These are phyloP conservation scores for Acacia pycnantha DNA, from an alignment of 331 rosid species.

Conservation along the genomic window DNA sequence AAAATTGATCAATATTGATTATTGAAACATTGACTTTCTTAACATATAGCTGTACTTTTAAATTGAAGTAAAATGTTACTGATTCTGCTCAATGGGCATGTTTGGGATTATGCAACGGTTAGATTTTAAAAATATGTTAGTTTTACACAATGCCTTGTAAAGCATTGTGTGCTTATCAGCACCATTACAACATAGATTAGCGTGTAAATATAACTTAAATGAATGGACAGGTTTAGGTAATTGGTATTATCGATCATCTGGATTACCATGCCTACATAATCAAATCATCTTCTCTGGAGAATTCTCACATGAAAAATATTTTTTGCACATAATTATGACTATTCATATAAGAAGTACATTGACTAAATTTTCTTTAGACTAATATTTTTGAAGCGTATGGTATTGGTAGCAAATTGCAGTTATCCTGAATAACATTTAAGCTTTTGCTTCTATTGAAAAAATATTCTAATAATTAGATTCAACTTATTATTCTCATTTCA, in stretches of 20 bases:
- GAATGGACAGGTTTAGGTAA: neutral
- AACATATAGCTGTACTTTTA: neutral
- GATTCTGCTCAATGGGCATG: neutral
- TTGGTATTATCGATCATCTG: neutral
- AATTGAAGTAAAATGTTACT: neutral
- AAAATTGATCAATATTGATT: neutral
- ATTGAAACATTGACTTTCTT: neutral
- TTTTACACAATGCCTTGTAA: neutral
- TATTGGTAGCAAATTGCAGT: neutral
- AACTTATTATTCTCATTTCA: neutral
- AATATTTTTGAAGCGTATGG: constrained; percentile 10
- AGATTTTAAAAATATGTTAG: neutral
- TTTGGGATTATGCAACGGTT: neutral
- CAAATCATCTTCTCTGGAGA: neutral
- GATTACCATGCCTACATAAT: neutral
- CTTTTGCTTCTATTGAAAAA: constrained; percentile 9
- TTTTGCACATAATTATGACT: neutral
- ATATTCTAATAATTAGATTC: constrained; percentile 2
- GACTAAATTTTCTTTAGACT: neutral
- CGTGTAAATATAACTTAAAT: neutral
- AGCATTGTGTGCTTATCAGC: neutral
- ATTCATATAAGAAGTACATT: no score
- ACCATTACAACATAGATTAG: neutral
- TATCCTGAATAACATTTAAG: neutral
- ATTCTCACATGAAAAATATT: neutral